Conservation (phyloP, 1,284 basidiomycete genomes). For the Trametes polyzona region DNA sequence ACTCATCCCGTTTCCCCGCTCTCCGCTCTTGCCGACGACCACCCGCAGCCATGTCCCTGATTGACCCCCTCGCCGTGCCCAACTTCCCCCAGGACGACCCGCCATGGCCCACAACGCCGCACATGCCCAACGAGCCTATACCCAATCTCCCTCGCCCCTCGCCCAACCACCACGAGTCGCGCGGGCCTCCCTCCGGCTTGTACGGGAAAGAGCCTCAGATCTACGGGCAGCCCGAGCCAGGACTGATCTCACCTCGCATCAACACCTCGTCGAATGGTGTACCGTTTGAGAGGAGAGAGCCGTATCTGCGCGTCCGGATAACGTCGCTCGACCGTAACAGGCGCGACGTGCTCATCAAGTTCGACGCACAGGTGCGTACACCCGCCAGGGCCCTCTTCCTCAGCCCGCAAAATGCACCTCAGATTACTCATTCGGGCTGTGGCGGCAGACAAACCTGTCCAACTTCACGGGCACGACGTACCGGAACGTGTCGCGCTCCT, state of each 20-base stretch:
- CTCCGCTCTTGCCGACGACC: conserved; percentile 8
- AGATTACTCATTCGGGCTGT: too few relatives aligned
- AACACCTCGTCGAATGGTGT: conserved; percentile 67
- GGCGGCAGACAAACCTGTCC: conserved; percentile 88
- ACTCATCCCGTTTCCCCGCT: conserved; percentile 3
- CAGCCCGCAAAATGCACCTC: too few relatives aligned
- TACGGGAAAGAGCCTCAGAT: conserved; percentile 82
- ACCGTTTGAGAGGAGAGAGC: conserved; percentile 73
- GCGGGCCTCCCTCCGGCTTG: conserved; percentile 44
- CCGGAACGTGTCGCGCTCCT: conserved; percentile 89
- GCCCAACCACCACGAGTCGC: conserved; percentile 22
- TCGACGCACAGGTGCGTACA: conserved; percentile 85
- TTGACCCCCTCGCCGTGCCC: conserved; percentile 43
- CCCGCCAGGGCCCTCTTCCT: too few relatives aligned
- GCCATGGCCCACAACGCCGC: conserved; percentile 49
- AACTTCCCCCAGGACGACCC: conserved; percentile 41
- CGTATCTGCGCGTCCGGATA: conserved; percentile 86
- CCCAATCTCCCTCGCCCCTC: conserved; percentile 44
- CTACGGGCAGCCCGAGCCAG: conserved; percentile 80
- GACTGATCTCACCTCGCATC: conserved; percentile 74
- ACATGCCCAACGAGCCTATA: conserved; percentile 42
- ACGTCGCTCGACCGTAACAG: conserved; percentile 91
- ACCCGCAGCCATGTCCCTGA: conserved; percentile 34
- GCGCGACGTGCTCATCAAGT: conserved; percentile 87
- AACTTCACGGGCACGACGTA: conserved; percentile 90